Conservation (phyloP, 768 basidiomycete genomes). For the Podaxis pistillaris region DNA sequence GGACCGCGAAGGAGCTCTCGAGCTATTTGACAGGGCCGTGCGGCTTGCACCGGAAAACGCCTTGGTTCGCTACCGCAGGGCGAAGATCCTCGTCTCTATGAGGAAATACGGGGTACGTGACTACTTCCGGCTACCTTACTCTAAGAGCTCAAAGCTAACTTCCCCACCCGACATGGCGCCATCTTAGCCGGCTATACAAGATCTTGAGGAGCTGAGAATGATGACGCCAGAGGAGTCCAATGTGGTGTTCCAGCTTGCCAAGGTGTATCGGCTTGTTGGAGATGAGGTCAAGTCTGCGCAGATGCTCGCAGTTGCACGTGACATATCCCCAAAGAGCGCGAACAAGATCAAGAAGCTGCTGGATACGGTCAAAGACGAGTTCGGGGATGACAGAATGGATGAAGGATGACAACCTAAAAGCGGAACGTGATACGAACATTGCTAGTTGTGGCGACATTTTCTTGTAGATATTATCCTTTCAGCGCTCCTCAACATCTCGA, state of each 20-base stretch:
- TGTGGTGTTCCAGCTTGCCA: conserved; percentile 93
- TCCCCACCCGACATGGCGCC: conserved; percentile 19
- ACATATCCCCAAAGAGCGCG: conserved; percentile 89
- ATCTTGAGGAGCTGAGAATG: conserved; percentile 77
- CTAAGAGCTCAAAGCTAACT: conserved; percentile 9
- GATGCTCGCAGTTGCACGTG: conserved; percentile 86
- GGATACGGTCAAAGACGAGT: conserved; percentile 64
- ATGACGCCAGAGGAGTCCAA: conserved; percentile 94
- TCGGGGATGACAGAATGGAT: conserved; percentile 68
- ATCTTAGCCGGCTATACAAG: conserved; percentile 71
- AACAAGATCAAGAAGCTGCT: conserved; percentile 80
- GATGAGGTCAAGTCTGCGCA: conserved; percentile 78
- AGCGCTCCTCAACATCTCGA: not conserved
- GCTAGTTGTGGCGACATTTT: conserved; percentile 32
- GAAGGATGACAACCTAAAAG: conserved; percentile 50
- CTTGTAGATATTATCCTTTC: conserved; percentile 26
- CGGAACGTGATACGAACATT: conserved; percentile 14
- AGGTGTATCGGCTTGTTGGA: conserved; percentile 82
- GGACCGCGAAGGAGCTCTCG: conserved; percentile 71
- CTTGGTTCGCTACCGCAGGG: conserved; percentile 90
- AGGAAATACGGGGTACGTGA: conserved; percentile 76
- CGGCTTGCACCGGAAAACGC: conserved; percentile 82
- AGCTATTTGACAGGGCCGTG: conserved; percentile 80
- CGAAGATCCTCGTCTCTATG: conserved; percentile 85
- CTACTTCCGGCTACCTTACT: conserved; percentile 16